A percentile compares a stretch with the other conserved stretches of the same genome.
These are phyloP conservation scores for Colletotrichum endophyticum DNA, from an alignment of 2,329 filamentous ascomycete genomes.

Conservation along the genomic window DNA sequence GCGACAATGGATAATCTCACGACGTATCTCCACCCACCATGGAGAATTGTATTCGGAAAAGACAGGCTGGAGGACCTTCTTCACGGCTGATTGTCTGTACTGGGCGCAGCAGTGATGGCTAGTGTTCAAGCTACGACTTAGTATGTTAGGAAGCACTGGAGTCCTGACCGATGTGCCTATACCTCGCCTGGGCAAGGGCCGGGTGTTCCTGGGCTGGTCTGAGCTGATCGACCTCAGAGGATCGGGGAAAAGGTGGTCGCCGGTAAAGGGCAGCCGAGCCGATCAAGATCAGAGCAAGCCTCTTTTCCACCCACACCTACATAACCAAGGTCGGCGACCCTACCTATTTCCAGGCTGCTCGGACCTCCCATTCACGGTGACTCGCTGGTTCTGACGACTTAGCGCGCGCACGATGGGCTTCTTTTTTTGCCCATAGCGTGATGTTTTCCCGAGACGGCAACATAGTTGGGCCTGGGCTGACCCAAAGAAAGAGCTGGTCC, in stretches of 20 bases:
- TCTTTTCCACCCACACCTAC: background rate
- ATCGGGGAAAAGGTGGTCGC: background rate
- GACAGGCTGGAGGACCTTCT: background rate
- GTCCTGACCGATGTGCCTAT: background rate
- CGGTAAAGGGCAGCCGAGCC: background rate
- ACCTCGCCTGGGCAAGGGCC: background rate
- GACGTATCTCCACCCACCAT: background rate
- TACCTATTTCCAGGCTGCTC: background rate
- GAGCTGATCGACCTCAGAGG: background rate
- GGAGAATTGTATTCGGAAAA: background rate
- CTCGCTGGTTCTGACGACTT: background rate
- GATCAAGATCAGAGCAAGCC: slow-evolving; percentile 17
- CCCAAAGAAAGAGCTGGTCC: background rate
- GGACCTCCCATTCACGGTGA: background rate
- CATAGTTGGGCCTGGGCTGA: background rate
- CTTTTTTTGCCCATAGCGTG: background rate
- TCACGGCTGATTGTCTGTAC: background rate
- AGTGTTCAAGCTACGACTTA: background rate
- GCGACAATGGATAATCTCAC: background rate
- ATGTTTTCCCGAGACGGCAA: background rate
- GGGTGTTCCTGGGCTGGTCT: background rate
- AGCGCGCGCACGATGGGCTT: background rate
- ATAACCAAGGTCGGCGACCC: background rate
- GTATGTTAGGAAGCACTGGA: background rate
- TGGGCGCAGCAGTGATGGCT: background rate